Evolutionary conservation across 2,329 filamentous ascomycete genomes (phyloP).

Genomic region (Aspergillus sp.): DNA sequence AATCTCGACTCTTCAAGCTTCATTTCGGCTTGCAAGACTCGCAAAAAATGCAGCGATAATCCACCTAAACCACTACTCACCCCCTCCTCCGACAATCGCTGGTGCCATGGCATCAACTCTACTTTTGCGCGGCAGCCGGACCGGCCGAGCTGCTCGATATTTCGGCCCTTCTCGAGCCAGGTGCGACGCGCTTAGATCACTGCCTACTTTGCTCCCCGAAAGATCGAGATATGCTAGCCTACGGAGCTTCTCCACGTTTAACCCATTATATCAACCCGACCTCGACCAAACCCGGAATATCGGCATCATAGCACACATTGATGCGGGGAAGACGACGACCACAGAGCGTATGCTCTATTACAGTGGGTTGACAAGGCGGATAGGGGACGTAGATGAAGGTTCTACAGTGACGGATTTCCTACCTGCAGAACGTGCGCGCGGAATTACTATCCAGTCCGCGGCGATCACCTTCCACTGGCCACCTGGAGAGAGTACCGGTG

Average conservation of each 20-base stretch:
- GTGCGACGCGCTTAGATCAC: slow-evolving; percentile 4
- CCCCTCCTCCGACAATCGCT: slow-evolving; percentile 9
- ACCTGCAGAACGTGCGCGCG: slow-evolving; percentile 84
- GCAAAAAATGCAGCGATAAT: slow-evolving; percentile 1
- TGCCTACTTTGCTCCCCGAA: background rate
- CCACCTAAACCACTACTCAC: background rate
- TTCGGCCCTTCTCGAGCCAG: slow-evolving; percentile 4
- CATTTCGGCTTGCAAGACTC: background rate
- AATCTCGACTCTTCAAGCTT: background rate
- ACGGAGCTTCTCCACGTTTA: slow-evolving; percentile 30
- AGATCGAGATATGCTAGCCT: background rate
- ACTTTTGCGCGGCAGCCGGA: slow-evolving; percentile 29
- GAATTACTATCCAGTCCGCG: slow-evolving; percentile 96
- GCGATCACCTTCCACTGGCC: slow-evolving; percentile 97
- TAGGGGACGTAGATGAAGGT: slow-evolving; percentile 94
- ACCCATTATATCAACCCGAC: slow-evolving; percentile 22
- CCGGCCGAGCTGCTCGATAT: slow-evolving; percentile 19
- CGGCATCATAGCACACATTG: slow-evolving; percentile 97
- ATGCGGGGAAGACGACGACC: slow-evolving; percentile 97
- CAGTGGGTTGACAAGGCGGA: slow-evolving; percentile 80
- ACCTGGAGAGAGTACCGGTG: slow-evolving; percentile 38
- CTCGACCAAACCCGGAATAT: slow-evolving; percentile 81
- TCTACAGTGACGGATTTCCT: slow-evolving; percentile 97
- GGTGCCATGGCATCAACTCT: slow-evolving; percentile 32
- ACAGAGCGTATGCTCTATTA: slow-evolving; percentile 99